These are phyloP conservation scores for Arthrinium puccinioides DNA, from an alignment of 2,329 filamentous ascomycete genomes.

Conservation along the genomic window DNA sequence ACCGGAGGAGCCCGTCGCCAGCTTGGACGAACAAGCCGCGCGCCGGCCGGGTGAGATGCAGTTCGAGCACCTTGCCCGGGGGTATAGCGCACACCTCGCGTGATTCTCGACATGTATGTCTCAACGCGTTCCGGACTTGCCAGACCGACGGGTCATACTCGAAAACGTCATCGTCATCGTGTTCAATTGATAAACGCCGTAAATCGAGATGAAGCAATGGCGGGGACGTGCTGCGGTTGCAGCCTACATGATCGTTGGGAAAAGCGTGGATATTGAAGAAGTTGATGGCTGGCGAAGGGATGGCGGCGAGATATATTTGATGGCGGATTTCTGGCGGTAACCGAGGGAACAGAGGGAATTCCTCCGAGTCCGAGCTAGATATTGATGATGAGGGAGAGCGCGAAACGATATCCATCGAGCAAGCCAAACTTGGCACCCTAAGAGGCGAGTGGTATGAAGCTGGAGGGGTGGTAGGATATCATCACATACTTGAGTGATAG, in stretches of 20 bases:
- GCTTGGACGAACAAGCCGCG: conserved; percentile 20
- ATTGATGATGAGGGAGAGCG: too few relatives aligned
- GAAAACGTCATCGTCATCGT: conserved; percentile 17
- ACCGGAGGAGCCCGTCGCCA: conserved; percentile 16
- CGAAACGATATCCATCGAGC: too few relatives aligned
- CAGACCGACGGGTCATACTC: conserved; percentile 22
- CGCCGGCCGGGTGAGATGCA: conserved; percentile 19
- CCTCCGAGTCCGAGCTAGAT: too few relatives aligned
- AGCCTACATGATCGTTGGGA: conserved; percentile 20
- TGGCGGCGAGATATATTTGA: conserved; percentile 18
- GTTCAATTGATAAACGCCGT: conserved; percentile 17
- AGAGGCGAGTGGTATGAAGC: too few relatives aligned
- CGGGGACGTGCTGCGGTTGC: conserved; percentile 20
- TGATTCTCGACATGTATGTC: conserved; percentile 19
- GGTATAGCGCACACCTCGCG: conserved; percentile 15
- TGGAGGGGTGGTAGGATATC: too few relatives aligned
- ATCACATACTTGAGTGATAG: too few relatives aligned
- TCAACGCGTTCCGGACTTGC: conserved; percentile 16
- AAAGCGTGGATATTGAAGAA: conserved; percentile 26
- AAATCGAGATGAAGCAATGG: conserved; percentile 21
- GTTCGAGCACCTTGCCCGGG: conserved; percentile 7
- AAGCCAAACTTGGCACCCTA: too few relatives aligned
- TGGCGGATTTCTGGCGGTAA: conserved; percentile 22
- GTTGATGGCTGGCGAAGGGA: conserved; percentile 20
- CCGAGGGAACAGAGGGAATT: conserved; percentile 14